Conservation (phyloP, 2,329 filamentous ascomycete genomes). For the Colletotrichum cordylinicola region DNA sequence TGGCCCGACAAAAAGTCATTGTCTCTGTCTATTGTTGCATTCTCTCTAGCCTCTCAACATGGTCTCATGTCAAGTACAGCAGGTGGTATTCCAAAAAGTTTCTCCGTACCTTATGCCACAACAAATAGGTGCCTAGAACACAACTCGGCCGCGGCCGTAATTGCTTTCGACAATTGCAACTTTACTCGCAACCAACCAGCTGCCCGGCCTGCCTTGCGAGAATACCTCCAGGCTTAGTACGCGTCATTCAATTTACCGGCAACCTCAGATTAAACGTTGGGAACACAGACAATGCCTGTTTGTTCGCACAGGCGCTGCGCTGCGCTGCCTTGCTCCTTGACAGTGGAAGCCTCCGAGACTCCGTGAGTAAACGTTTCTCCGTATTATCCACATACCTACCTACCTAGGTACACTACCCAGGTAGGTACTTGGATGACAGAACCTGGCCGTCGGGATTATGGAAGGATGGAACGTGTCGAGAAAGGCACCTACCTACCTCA, state of each 20-base stretch:
- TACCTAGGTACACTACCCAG: too few species aligned
- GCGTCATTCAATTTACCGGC: conserved; percentile 1
- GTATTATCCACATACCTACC: background rate
- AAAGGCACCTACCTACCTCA: background rate
- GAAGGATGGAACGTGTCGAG: background rate
- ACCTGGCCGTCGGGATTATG: background rate
- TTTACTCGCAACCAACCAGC: background rate
- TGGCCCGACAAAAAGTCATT: background rate
- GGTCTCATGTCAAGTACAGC: background rate
- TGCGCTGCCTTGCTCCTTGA: background rate
- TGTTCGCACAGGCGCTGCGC: background rate
- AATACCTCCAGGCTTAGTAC: background rate
- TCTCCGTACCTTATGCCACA: background rate
- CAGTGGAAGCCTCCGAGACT: background rate
- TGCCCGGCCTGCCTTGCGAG: background rate
- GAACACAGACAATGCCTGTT: background rate
- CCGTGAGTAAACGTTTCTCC: background rate
- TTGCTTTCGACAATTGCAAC: background rate
- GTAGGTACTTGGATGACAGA: background rate
- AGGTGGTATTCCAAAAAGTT: background rate
- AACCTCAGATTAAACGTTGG: background rate
- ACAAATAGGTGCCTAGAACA: background rate
- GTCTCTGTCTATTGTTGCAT: background rate
- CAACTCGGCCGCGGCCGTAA: background rate
- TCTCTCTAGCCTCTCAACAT: background rate